Evolutionary conservation across 2,329 filamentous ascomycete genomes (phyloP).

Genomic region (Alternaria atra): DNA sequence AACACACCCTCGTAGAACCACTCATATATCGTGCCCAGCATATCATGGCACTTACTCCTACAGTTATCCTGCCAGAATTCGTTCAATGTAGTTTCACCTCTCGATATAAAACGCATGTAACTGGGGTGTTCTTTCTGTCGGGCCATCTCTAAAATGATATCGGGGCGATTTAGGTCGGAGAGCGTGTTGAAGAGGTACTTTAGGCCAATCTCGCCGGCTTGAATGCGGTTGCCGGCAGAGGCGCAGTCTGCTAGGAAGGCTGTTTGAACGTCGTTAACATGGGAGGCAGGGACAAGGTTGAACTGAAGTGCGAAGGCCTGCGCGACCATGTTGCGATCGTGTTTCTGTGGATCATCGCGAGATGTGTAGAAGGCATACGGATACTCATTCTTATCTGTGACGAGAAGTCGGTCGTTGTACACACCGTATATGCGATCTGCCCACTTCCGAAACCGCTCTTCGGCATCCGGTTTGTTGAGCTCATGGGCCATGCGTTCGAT

Average conservation of each 20-base stretch:
- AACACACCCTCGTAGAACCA: slow-evolving; percentile 58
- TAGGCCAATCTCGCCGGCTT: slow-evolving; percentile 56
- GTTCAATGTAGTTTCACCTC: slow-evolving; percentile 56
- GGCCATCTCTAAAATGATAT: slow-evolving; percentile 55
- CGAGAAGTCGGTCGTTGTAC: slow-evolving; percentile 32
- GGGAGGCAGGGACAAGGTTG: too few relatives aligned
- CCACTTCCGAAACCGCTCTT: slow-evolving; percentile 28
- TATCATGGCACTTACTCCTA: slow-evolving; percentile 58
- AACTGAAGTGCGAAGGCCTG: too few relatives aligned
- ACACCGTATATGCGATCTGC: slow-evolving; percentile 31
- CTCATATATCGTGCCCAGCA: slow-evolving; percentile 60
- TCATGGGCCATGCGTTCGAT: slow-evolving; percentile 49
- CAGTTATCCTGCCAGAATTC: slow-evolving; percentile 59
- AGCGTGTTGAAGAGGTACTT: slow-evolving; percentile 56
- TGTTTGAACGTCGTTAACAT: too few relatives aligned
- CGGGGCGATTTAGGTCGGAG: slow-evolving; percentile 49
- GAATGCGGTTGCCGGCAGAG: slow-evolving; percentile 43
- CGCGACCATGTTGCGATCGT: too few relatives aligned
- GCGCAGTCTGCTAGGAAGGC: slow-evolving; percentile 14
- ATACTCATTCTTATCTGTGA: slow-evolving; percentile 31
- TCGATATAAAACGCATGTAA: slow-evolving; percentile 59
- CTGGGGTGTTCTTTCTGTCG: slow-evolving; percentile 59
- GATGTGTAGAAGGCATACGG: slow-evolving; percentile 54
- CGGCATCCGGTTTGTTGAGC: slow-evolving; percentile 19
- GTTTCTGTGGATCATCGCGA: too few relatives aligned